phyloP scores from a whole-genome alignment of 495 filamentous ascomycete genomes.

The Penicillium argentinense region DNA sequence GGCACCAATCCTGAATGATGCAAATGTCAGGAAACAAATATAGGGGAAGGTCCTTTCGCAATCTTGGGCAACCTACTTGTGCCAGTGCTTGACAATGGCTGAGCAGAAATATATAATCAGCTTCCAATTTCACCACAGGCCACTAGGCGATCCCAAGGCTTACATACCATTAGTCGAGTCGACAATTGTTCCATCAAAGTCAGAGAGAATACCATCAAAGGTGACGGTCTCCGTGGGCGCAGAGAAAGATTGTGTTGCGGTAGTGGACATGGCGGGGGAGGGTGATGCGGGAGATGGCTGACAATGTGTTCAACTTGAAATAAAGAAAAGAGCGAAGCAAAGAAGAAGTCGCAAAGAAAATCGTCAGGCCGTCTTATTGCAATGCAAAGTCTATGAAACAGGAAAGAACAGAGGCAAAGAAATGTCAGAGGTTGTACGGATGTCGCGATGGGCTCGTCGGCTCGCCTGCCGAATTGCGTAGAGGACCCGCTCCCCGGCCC shows the following conservation, averaged over 20 bases:
- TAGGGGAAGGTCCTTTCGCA: too few relatives aligned
- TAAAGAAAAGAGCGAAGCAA: not conserved
- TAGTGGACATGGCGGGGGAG: conserved; percentile 34
- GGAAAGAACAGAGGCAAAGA: conserved; percentile 10
- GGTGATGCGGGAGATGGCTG: conserved; percentile 7
- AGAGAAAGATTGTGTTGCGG: conserved; percentile 49
- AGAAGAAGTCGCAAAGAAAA: not conserved
- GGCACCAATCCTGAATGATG: conserved; percentile 62
- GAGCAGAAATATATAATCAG: conserved; percentile 5
- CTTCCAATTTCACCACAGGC: not conserved
- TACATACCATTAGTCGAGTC: conserved; percentile 45
- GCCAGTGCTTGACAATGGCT: conserved; percentile 95
- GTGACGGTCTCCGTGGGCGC: conserved; percentile 57
- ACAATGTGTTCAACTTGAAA: not conserved
- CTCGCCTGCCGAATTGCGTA: conserved; percentile 13
- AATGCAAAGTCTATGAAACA: conserved; percentile 8
- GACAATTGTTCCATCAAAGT: conserved; percentile 74
- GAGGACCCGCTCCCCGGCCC: conserved; percentile 17
- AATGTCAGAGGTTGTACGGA: not conserved
- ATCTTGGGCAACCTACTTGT: conserved; percentile 61
- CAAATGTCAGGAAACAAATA: not conserved
- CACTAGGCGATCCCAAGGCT: not conserved
- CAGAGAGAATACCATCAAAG: conserved; percentile 82
- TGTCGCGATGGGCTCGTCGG: conserved; percentile 2
- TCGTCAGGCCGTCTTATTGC: not conserved